phyloP scores from a whole-genome alignment of 2,329 filamentous ascomycete genomes.

The Botrytis sinoallii region DNA sequence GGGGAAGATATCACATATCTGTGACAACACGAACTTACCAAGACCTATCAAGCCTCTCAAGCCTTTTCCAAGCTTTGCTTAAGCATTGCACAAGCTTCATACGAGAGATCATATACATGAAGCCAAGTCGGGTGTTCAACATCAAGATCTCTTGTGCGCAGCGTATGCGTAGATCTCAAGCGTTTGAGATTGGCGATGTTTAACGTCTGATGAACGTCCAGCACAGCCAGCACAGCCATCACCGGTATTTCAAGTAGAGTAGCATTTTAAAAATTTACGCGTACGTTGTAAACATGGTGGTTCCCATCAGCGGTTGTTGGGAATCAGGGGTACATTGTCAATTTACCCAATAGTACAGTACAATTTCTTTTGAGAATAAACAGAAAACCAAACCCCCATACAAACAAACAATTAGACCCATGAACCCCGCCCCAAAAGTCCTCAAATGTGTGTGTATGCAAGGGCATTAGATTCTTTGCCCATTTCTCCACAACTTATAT shows the following conservation, averaged over 20 bases:
- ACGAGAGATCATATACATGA: not conserved
- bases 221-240: not conserved
- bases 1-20: not conserved
- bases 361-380: not conserved
- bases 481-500: not conserved
- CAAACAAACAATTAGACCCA: not conserved
- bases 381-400: not conserved
- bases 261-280: not conserved
- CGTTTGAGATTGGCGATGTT: not conserved
- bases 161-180: not conserved
- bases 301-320: not conserved
- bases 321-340: not conserved
- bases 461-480: not conserved
- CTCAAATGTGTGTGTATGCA: not conserved
- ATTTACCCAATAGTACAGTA: not conserved
- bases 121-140: not conserved
- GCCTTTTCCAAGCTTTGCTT: not conserved
- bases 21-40: not conserved
- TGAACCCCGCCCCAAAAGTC: not conserved
- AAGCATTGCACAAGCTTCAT: not conserved
- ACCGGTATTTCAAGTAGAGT: not conserved
- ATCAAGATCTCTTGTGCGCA: not conserved
- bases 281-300: not conserved
- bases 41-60: not conserved
- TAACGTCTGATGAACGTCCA: not conserved